Evolutionary conservation across 805 yeast species (phyloP), one percentile per base, ranked within the genome.

Genomic region (Saturnispora diversa): DNA sequence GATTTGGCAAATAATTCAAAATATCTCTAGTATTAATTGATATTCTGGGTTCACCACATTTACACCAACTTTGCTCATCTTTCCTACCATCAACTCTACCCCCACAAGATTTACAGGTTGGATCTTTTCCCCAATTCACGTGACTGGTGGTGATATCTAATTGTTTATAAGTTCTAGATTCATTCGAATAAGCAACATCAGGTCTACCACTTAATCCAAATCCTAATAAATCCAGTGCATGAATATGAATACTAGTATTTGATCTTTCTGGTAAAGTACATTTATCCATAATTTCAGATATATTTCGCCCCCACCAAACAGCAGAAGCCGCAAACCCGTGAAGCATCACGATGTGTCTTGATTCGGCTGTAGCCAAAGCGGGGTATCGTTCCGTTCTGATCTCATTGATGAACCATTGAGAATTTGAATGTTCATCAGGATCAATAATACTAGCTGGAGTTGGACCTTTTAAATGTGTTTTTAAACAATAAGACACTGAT

Each of bases 281-380:
- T 33, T 59, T 51, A 16, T 57, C 47, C 29, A 70, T 64, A 35
- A 74, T 53, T 7, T 66, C 52, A 42, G 68, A 69, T 42, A 72
- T 66, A 44, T 74, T 74, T 37, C 76, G 63, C 24, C 75, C 75
- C 62, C 72, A 74, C 57, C 77, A 72, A 2, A 78, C 78, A 13
- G 65, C 53, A 0, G 75, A 65, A 1, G 80, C 77, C 0, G 75
- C 80, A 53, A 70, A 74, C 0, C 80, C 80, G 50, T 74, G 80
- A 16, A 74, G 42, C 58, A 74, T 66, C 3, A 73, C 79, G 17
- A 74, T 45, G 51, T 72, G 70, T 1, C 45, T 48, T 5, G 38
- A 34, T 10, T 7, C 42, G 17, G 15, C 42, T 10, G 6, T 31
- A 32, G n/a, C 23, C 20, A n/a, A 32, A 15, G 13, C 33, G 37